Evolutionary conservation across 1,284 basidiomycete genomes (phyloP), one percentile per base, ranked within the genome.

Genomic region (Pseudozyma sp.): DNA sequence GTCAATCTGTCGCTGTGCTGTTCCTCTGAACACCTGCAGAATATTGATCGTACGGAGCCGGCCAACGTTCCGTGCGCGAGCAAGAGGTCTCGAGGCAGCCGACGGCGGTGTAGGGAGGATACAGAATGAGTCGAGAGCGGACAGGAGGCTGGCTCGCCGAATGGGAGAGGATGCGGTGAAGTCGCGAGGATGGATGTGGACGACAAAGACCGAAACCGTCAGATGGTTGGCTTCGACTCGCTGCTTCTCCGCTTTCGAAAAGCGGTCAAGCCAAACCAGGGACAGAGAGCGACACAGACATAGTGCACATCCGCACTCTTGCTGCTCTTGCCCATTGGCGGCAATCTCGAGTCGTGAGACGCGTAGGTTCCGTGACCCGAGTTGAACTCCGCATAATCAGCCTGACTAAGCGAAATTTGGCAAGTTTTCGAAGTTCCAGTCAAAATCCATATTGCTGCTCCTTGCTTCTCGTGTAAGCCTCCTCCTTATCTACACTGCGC

Each of bases 341-440:
- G 40, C 51, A 16, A 37, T 29, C 49, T 51, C 29, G 39, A 52
- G 50, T 33, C 39, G 7, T 46, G 31, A 52, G 61, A 64, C 67
- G 67, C 67, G 67, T 69, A 35, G 49, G 33, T 45, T 69, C 67
- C 67, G 67, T 45, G 56, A 64, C 50, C 67, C 61, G 67, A 64
- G 53, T 49, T 30, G 4, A 17, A 0, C 6, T 9, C 2, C 5
- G 9, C 1, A 4, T 4, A 13, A 39, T 64, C 53, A 69, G 37
- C 53, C 42, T 69, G 56, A 69, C 67, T 69, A 63, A 69, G 60
- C 57, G 44, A 60, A 62, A 69, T 60, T 64, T 64, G 24, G 2
- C 24, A 24, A 24, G 2, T 24, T 24, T 24, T 24, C 24, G 45
- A 43, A 10, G 43, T n/a, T 7, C 11, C 39, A 42, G 19, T 13